phyloP scores from a whole-genome alignment of 352 stramenopile species.

The Phytophthora sansomeana region DNA sequence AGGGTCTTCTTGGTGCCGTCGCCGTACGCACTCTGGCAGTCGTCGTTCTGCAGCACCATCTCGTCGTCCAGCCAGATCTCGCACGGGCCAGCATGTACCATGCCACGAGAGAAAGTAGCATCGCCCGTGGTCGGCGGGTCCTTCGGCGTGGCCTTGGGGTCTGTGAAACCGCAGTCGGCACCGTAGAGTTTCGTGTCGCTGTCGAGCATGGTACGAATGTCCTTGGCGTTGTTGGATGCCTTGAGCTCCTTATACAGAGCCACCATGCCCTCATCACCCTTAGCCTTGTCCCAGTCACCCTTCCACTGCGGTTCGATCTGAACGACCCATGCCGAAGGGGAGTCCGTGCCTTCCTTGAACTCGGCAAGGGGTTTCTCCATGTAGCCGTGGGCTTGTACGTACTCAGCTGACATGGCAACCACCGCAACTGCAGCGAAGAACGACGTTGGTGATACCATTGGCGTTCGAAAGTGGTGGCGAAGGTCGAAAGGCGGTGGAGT shows the following conservation, averaged over 20 bases:
- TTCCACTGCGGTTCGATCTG: conserved; percentile 32
- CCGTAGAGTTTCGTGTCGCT: conserved; percentile 35
- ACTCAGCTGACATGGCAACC: conserved; percentile 10
- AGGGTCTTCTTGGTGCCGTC: conserved; percentile 30
- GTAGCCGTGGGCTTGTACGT: conserved; percentile 28
- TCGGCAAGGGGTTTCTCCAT: conserved; percentile 33
- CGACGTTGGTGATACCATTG: conserved; percentile 26
- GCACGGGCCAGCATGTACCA: conserved; percentile 37
- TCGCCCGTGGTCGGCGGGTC: conserved; percentile 21
- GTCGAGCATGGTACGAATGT: conserved; percentile 42
- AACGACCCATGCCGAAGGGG: conserved; percentile 29
- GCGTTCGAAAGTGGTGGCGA: background rate
- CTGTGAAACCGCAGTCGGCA: conserved; percentile 35
- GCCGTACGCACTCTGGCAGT: conserved; percentile 38
- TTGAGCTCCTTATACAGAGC: conserved; percentile 37
- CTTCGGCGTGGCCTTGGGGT: conserved; percentile 33
- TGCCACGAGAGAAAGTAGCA: conserved; percentile 40
- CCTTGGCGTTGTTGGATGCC: conserved; percentile 28
- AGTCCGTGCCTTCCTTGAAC: conserved; percentile 25
- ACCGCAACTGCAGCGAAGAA: conserved; percentile 7
- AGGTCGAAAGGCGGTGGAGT: background rate
- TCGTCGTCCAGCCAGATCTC: conserved; percentile 43
- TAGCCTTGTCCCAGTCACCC: conserved; percentile 28
- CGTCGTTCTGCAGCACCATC: conserved; percentile 42
- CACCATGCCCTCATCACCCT: conserved; percentile 21